Evolutionary conservation across 2,329 filamentous ascomycete species (phyloP).

Genomic region (Fusarium clavum): DNA sequence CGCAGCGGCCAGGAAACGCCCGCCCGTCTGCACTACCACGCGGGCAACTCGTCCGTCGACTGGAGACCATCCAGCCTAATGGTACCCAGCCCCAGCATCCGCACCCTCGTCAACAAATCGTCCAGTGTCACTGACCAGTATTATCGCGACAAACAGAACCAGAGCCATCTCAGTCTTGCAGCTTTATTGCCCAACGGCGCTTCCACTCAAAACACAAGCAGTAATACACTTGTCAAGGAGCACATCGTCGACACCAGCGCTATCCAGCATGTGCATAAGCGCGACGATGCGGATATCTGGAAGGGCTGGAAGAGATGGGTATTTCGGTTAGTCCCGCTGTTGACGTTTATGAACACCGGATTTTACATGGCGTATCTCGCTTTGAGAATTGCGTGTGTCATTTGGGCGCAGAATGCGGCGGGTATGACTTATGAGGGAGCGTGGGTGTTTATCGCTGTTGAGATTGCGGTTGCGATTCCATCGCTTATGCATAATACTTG

Average conservation of each 20-base stretch:
- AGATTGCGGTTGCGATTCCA: slow-evolving; percentile 65
- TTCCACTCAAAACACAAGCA: slow-evolving; percentile 36
- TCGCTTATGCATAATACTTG: slow-evolving; percentile 68
- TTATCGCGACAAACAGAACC: slow-evolving; percentile 50
- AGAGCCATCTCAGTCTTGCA: slow-evolving; percentile 57
- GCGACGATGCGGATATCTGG: slow-evolving; percentile 58
- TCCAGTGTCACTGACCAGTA: slow-evolving; percentile 39
- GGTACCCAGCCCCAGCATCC: slow-evolving; percentile 38
- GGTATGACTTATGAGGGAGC: slow-evolving; percentile 59
- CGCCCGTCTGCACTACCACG: slow-evolving; percentile 26
- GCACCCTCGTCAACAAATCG: slow-evolving; percentile 27
- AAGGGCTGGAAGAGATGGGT: slow-evolving; percentile 58
- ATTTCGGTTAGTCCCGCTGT: slow-evolving; percentile 53
- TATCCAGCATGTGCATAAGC: slow-evolving; percentile 57
- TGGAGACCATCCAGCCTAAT: slow-evolving; percentile 48
- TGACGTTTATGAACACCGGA: slow-evolving; percentile 56
- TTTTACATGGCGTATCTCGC: slow-evolving; percentile 62
- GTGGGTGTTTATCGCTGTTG: slow-evolving; percentile 68
- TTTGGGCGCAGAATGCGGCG: slow-evolving; percentile 60
- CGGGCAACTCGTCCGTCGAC: slow-evolving; percentile 45
- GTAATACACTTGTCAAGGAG: slow-evolving; percentile 48
- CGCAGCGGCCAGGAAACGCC: slow-evolving; percentile 45
- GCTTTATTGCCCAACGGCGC: slow-evolving; percentile 52
- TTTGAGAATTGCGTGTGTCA: slow-evolving; percentile 63
- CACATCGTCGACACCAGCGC: slow-evolving; percentile 45